Base-by-base conservation (phyloP, 2,329 filamentous ascomycete genomes). In the Leptodontidium sp. region DNA sequence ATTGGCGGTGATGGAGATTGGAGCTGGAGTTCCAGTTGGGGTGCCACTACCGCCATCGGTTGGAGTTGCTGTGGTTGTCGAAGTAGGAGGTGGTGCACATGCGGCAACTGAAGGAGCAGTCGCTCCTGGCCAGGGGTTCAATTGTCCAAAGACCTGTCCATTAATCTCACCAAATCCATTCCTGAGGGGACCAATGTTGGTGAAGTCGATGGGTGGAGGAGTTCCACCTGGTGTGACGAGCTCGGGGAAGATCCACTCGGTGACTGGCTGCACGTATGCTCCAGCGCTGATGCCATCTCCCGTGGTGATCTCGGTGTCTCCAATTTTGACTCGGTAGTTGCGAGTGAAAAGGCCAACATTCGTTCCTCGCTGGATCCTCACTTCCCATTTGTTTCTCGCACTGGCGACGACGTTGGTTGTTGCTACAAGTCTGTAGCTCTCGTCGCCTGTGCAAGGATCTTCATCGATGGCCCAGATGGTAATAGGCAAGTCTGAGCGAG, bases 231-330 rank as follows among this genome's bases (percentile, higher is more conserved):
- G 82, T 2, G 77, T 73, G 21, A 79, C 75, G 21, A 79, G 75
- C 70, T 83, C 82, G 11, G 82, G 81, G 73, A 80, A 81, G 70
- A 83, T 82, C 80, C 80, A 83, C 67, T 82, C 81, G 4, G 75
- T 77, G 4, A 83, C 81, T 14, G 82, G 78, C 38, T 78, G 77
- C 24, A 82, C 75, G 53, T 81, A 83, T 64, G 81, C 78, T 5
- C 81, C 81, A 4, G 80, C 81, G n/a, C 76, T 68, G 58, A 83
- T 80, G 35, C 77, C 77, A 67, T 82, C 81, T 43, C 77, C 78
- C 1, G 80, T 81, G 32, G 74, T 70, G 52, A 77, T 75, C 50
- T 78, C 76, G 2, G 78, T 79, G 14, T 74, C 77, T 45, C 75
- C 76, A n/a, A 78, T 75, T 29, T 74, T 78, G 64, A 83, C 75